These are phyloP conservation scores for Hondaea fermentalgiana DNA, from an alignment of 108 stramenopile species.

Conservation along the genomic window DNA sequence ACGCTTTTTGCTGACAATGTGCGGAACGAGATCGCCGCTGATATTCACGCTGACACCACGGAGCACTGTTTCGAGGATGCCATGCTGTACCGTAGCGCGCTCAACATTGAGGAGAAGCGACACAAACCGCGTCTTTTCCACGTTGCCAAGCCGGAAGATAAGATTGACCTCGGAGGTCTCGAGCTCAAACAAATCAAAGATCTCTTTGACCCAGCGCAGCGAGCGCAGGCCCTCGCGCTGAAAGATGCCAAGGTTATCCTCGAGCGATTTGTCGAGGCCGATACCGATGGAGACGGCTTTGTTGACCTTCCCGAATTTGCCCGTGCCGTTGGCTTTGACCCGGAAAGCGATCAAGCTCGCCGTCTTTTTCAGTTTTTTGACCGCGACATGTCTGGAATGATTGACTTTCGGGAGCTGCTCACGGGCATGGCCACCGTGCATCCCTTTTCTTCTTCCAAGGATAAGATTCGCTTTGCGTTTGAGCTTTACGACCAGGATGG, in stretches of 20 bases:
- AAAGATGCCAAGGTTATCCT: constrained; percentile 30
- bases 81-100: constrained; percentile 35
- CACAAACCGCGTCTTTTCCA: constrained; percentile 11
- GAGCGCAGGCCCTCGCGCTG: constrained; percentile 11
- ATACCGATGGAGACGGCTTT: constrained; percentile 24
- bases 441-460: background rate
- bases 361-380: background rate
- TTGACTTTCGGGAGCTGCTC: background rate
- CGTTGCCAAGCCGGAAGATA: background rate
- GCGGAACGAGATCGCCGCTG: constrained; percentile 27
- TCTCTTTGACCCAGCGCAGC: constrained; percentile 21
- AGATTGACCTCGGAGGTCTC: background rate
- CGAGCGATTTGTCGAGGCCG: constrained; percentile 28
- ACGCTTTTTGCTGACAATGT: constrained; percentile 31
- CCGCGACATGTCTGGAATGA: background rate
- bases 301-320: constrained; percentile 27
- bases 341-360: background rate
- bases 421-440: background rate
- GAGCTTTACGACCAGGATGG: background rate
- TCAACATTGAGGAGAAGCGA: constrained; percentile 29
- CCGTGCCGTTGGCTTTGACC: background rate
- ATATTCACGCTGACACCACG: constrained; percentile 30
- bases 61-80: constrained; percentile 43
- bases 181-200: constrained; percentile 15
- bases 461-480: background rate